phyloP scores from a whole-genome alignment of 176 grass and related monocot genomes.

The Lolium perenne region DNA sequence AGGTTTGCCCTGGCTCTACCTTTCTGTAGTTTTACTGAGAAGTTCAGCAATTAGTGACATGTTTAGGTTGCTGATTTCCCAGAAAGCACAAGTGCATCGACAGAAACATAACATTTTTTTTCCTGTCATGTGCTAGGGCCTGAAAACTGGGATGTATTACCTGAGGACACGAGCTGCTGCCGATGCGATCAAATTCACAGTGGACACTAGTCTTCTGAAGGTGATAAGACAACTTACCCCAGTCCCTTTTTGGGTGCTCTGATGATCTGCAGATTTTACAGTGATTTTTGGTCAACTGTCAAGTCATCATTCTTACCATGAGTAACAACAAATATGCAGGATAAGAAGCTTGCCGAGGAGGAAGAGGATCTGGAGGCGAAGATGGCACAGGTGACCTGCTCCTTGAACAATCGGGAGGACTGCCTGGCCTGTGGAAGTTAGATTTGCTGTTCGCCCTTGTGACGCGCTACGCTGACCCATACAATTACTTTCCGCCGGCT shows the following conservation, averaged over 20 bases:
- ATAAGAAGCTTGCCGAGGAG: constrained; percentile 39
- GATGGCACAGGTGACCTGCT: constrained; percentile 79
- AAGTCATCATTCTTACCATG: not conserved
- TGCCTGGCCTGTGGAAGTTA: constrained; percentile 80
- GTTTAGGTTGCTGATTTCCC: not conserved
- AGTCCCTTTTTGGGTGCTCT: not conserved
- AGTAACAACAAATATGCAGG: constrained; percentile 26
- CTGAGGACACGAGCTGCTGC: constrained; percentile 73
- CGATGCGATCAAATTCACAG: constrained; percentile 85
- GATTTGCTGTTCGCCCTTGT: not conserved
- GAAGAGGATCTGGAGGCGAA: constrained; percentile 63
- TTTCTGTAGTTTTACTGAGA: not conserved
- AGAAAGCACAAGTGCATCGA: not conserved
- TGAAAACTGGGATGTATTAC: constrained; percentile 94
- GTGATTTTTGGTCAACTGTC: not conserved
- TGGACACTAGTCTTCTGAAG: constrained; percentile 69
- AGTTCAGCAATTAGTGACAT: not conserved
- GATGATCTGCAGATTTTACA: not conserved
- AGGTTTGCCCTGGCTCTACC: constrained; percentile 43
- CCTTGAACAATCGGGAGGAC: constrained; percentile 67
- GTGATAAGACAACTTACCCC: constrained; percentile 2
- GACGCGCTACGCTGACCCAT: not conserved
- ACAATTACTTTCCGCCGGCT: not conserved
- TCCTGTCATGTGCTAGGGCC: constrained; percentile 53
- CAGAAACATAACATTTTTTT: not conserved